phyloP scores from a whole-genome alignment of 2,329 filamentous ascomycete species.

The Colletotrichum theobromicola region DNA sequence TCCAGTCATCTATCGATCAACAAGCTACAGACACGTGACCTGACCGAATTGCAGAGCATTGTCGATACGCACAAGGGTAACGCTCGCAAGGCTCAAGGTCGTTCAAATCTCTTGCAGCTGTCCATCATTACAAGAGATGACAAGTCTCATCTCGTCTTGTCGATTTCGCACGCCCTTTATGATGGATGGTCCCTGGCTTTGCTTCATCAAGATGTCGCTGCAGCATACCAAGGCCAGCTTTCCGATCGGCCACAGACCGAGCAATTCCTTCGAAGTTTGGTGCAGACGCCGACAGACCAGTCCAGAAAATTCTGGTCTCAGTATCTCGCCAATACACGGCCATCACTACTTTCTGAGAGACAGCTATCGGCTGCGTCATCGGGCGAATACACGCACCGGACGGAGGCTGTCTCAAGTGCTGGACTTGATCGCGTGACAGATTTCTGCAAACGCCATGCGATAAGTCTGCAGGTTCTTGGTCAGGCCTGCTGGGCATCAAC shows the following conservation, averaged over 20 bases:
- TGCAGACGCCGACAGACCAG: slow-evolving; percentile 41
- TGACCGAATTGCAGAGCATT: slow-evolving; percentile 39
- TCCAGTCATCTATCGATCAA: slow-evolving; percentile 21
- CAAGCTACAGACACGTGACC: slow-evolving; percentile 26
- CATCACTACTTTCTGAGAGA: slow-evolving; percentile 35
- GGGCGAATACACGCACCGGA: slow-evolving; percentile 40
- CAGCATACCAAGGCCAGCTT: slow-evolving; percentile 61
- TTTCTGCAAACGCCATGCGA: slow-evolving; percentile 69
- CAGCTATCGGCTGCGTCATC: slow-evolving; percentile 31
- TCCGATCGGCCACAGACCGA: slow-evolving; percentile 52
- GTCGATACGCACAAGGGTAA: slow-evolving; percentile 39
- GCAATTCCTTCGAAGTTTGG: slow-evolving; percentile 58
- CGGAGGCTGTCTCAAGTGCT: slow-evolving; percentile 39
- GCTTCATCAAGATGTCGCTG: slow-evolving; percentile 72
- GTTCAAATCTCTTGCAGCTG: slow-evolving; percentile 53
- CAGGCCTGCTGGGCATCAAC: slow-evolving; percentile 79
- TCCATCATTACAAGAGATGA: slow-evolving; percentile 39
- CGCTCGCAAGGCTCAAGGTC: slow-evolving; percentile 42
- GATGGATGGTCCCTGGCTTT: slow-evolving; percentile 85
- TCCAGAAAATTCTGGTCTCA: slow-evolving; percentile 71
- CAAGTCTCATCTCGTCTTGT: slow-evolving; percentile 61
- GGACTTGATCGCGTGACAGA: slow-evolving; percentile 31
- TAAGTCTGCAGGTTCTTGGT: slow-evolving; percentile 79
- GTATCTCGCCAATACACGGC: slow-evolving; percentile 59
- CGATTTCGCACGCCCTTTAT: slow-evolving; percentile 86